A percentile compares a stretch with the other conserved stretches of the same genome.
Conservation (phyloP, 1,139 yeast species). For the Yamadazyma spencermartinsiae region DNA sequence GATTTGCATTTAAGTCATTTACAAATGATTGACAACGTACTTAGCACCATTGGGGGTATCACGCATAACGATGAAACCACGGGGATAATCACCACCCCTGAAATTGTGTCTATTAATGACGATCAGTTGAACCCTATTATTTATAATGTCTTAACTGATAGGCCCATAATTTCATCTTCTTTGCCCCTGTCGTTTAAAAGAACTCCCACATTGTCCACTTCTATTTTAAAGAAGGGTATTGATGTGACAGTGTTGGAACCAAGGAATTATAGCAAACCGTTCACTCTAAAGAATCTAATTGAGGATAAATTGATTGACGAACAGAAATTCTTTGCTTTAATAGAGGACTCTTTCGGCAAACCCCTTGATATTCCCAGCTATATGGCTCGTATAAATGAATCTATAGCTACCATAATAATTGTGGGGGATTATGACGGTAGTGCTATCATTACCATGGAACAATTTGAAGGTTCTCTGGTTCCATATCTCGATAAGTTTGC, state of each 20-base stretch:
- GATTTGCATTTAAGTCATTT: slow-evolving; percentile 58
- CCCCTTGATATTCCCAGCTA: slow-evolving; percentile 65
- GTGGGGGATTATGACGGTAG: slow-evolving; percentile 97
- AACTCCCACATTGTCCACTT: slow-evolving; percentile 70
- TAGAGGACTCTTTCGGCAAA: slow-evolving; percentile 80
- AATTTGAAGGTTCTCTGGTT: slow-evolving; percentile 22
- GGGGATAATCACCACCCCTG: slow-evolving; percentile 43
- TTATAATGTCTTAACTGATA: slow-evolving; percentile 84
- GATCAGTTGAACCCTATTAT: slow-evolving; percentile 74
- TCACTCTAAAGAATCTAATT: slow-evolving; percentile 46
- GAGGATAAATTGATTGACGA: slow-evolving; percentile 55
- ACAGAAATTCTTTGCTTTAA: slow-evolving; percentile 53
- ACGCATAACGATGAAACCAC: slow-evolving; percentile 46
- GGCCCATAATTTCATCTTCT: slow-evolving; percentile 91
- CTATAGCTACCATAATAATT: slow-evolving; percentile 73
- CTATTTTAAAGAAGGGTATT: slow-evolving; percentile 78
- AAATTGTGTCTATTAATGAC: slow-evolving; percentile 42
- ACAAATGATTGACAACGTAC: slow-evolving; percentile 48
- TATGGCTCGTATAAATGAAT: slow-evolving; percentile 59
- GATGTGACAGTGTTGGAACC: slow-evolving; percentile 54
- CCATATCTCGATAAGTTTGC: slow-evolving; percentile 94
- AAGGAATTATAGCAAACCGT: slow-evolving; percentile 28
- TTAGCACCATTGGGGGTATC: slow-evolving; percentile 31
- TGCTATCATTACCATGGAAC: slow-evolving; percentile 85
- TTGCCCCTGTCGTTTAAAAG: slow-evolving; percentile 71